These are phyloP conservation scores for Murraya paniculata DNA, from an alignment of 345 rosid species.

Conservation along the genomic window DNA sequence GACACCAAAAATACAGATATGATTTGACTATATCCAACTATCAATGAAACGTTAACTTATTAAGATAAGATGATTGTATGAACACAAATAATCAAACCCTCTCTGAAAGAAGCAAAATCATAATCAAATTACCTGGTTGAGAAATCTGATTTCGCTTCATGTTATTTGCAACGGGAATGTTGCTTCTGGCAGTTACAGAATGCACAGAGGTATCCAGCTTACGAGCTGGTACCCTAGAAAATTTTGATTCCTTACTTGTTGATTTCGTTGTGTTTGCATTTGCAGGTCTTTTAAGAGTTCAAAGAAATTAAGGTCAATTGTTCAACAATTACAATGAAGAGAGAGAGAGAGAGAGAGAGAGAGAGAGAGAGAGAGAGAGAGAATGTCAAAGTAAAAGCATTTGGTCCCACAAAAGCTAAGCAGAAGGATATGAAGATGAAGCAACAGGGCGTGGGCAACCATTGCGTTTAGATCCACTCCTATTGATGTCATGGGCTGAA, in stretches of 20 bases:
- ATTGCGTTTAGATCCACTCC: constrained; percentile 69
- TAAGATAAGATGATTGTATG: background rate
- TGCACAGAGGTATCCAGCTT: constrained; percentile 33
- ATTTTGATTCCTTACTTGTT: constrained; percentile 41
- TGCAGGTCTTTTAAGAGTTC: constrained; percentile 65
- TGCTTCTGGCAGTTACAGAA: constrained; percentile 35
- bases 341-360: background rate
- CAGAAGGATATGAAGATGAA: constrained; percentile 85
- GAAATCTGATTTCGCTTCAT: constrained; percentile 37
- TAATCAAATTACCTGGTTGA: constrained; percentile 41
- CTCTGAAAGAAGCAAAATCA: background rate
- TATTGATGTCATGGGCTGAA: constrained; percentile 43
- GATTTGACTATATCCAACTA: background rate
- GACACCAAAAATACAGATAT: background rate
- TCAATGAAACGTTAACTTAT: background rate
- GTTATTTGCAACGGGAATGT: constrained; percentile 28
- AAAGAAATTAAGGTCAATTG: constrained; percentile 56
- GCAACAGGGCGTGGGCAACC: constrained; percentile 55
- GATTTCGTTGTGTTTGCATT: constrained; percentile 33
- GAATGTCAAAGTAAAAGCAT: no score
- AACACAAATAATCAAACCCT: background rate
- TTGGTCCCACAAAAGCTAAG: background rate
- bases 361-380: no score
- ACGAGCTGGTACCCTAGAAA: constrained; percentile 38
- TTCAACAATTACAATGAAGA: constrained; percentile 8